Conservation (phyloP, 2,329 filamentous ascomycete genomes). For the Exophiala oligosperma region DNA sequence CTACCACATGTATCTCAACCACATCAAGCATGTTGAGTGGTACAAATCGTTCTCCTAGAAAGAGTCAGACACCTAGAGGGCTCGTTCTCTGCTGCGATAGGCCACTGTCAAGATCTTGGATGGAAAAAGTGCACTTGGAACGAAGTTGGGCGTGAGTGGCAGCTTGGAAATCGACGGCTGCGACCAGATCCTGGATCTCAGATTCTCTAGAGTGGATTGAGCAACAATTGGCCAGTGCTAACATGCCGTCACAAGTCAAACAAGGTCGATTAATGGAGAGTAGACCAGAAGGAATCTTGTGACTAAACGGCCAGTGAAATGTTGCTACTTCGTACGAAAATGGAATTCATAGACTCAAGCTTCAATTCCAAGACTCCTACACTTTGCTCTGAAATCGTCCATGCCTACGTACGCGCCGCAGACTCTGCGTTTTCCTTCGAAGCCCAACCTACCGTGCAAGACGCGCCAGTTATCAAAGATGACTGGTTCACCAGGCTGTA, state of each 20-base stretch:
- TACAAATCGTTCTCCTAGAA: constrained; percentile 19
- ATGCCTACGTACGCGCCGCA: constrained; percentile 81
- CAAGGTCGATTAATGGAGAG: no score
- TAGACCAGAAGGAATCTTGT: no score
- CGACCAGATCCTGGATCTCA: neutral
- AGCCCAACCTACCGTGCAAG: constrained; percentile 79
- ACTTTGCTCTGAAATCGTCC: constrained; percentile 28
- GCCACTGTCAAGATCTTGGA: neutral
- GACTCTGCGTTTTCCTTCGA: constrained; percentile 80
- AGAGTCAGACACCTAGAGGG: neutral
- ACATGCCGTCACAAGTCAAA: no score
- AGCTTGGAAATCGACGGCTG: neutral
- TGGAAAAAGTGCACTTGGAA: neutral
- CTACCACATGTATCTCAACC: constrained; percentile 21
- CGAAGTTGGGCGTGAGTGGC: neutral
- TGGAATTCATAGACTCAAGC: neutral
- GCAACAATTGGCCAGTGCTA: no score
- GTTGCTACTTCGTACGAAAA: no score
- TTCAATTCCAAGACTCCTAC: constrained; percentile 16
- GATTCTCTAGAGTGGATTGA: neutral
- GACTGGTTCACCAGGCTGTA: constrained; percentile 74
- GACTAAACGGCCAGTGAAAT: no score
- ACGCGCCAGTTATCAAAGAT: constrained; percentile 98
- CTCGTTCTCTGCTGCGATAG: neutral
- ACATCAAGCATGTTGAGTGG: constrained; percentile 21